A percentile compares a stretch with the other conserved stretches of the same genome.
phyloP scores from a whole-genome alignment of 2,329 filamentous ascomycete genomes.

The Aureobasidium namibiae region DNA sequence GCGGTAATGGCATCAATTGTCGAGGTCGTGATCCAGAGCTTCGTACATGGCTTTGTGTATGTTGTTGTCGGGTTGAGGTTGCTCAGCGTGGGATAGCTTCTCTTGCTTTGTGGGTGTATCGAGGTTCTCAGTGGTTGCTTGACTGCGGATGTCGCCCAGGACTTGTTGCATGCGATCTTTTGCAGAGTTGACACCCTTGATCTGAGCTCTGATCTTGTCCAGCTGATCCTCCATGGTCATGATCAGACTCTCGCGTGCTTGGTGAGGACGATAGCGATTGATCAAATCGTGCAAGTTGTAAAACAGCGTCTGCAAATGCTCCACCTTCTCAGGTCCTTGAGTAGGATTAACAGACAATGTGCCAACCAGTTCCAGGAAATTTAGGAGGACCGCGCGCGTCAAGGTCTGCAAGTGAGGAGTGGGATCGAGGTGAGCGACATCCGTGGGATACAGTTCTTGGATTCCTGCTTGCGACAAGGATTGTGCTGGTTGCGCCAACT shows the following conservation, averaged over 20 bases:
- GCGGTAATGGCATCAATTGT: constrained; percentile 10
- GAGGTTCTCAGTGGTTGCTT: neutral
- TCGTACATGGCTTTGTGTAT: constrained; percentile 16
- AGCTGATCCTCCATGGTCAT: constrained; percentile 80
- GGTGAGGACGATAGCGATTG: constrained; percentile 90
- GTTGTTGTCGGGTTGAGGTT: neutral
- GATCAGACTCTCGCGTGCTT: constrained; percentile 81
- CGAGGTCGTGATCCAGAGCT: constrained; percentile 14
- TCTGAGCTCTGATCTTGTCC: constrained; percentile 63
- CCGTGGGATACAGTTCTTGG: constrained; percentile 55
- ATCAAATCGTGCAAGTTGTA: constrained; percentile 89
- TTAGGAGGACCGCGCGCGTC: constrained; percentile 75
- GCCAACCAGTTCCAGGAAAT: constrained; percentile 78
- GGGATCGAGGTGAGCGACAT: constrained; percentile 32
- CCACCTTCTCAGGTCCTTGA: constrained; percentile 61
- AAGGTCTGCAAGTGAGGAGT: constrained; percentile 57
- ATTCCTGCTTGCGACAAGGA: constrained; percentile 64
- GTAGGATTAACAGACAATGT: constrained; percentile 57
- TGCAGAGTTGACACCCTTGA: constrained; percentile 57
- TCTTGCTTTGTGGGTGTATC: neutral
- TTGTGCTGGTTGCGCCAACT: constrained; percentile 53
- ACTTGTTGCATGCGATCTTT: constrained; percentile 66
- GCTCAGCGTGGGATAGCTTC: neutral
- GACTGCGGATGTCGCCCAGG: neutral
- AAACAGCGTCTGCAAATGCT: constrained; percentile 71